Conservation (phyloP, 441 rosid species). For the Metrosideros polymorpha region DNA sequence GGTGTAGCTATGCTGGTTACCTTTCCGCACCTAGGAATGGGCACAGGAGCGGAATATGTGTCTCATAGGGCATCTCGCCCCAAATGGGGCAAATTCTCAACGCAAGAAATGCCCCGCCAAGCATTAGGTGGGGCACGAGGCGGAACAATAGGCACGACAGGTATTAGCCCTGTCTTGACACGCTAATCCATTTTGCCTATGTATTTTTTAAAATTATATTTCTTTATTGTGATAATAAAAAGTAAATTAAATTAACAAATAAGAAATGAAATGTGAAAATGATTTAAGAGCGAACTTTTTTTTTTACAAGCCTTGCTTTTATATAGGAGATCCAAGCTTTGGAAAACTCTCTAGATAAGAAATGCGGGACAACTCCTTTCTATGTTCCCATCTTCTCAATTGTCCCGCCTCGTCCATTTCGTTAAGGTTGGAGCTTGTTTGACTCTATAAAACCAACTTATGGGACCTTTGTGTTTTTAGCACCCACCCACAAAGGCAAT, state of each 20-base stretch:
- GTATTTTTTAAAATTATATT: too few species aligned
- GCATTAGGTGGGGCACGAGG: not conserved
- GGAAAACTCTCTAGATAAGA: not conserved
- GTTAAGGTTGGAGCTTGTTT: not conserved
- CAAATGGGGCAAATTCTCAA: too few species aligned
- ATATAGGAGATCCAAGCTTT: not conserved
- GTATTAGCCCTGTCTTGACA: too few species aligned
- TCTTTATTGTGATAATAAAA: too few species aligned
- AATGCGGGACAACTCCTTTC: not conserved
- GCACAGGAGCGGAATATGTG: too few species aligned
- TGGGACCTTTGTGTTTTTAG: too few species aligned
- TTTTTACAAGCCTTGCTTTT: not conserved
- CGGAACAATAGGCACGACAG: too few species aligned
- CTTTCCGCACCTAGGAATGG: not conserved
- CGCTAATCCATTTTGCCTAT: too few species aligned
- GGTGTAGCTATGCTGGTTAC: not conserved
- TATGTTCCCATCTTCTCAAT: not conserved
- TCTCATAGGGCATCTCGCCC: too few species aligned
- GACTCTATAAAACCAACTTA: not conserved
- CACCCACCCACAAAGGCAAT: too few species aligned
- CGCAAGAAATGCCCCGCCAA: too few species aligned
- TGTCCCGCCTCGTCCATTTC: not conserved
- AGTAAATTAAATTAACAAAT: not conserved
- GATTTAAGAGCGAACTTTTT: not conserved
- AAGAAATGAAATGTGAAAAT: not conserved